Evolutionary conservation across 805 yeast species (phyloP).

Genomic region (Ogataea sp.): DNA sequence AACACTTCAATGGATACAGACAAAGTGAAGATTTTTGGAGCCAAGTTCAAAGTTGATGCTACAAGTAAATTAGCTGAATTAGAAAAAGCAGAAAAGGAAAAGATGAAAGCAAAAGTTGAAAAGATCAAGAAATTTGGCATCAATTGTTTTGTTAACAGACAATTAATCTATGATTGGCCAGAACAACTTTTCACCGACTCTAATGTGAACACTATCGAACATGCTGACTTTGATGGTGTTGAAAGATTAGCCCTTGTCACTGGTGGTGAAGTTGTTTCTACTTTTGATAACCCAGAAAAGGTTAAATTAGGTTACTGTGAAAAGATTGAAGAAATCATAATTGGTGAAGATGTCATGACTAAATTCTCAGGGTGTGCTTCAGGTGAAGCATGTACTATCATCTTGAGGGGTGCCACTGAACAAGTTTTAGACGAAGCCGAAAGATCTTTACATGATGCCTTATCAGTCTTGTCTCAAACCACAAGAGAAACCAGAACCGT

Average conservation of each 20-base stretch:
- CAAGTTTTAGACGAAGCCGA: conserved; percentile 98
- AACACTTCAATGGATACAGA: conserved; percentile 97
- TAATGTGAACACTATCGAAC: conserved; percentile 87
- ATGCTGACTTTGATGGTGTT: conserved; percentile 97
- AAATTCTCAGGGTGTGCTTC: conserved; percentile 94
- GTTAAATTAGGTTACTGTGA: conserved; percentile 88
- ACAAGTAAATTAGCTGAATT: conserved; percentile 90
- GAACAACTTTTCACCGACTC: conserved; percentile 89
- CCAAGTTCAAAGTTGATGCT: conserved; percentile 93
- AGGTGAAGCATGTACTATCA: conserved; percentile 94
- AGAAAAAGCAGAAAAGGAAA: conserved; percentile 88
- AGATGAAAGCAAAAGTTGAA: conserved; percentile 85
- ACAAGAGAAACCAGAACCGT: conserved; percentile 88
- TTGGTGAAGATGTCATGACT: conserved; percentile 88
- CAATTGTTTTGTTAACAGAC: conserved; percentile 90
- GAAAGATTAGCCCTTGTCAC: conserved; percentile 94
- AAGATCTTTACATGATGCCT: conserved; percentile 93
- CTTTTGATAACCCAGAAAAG: conserved; percentile 85
- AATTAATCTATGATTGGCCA: conserved; percentile 95
- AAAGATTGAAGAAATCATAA: conserved; percentile 78
- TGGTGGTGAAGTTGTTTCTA: conserved; percentile 97
- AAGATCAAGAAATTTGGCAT: conserved; percentile 76
- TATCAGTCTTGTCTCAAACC: conserved; percentile 91
- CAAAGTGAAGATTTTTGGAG: conserved; percentile 95
- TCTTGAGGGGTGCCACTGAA: conserved; percentile 95